These are phyloP conservation scores for Graphilbum sp. DNA, from an alignment of 2,329 filamentous ascomycete genomes.

Conservation along the genomic window DNA sequence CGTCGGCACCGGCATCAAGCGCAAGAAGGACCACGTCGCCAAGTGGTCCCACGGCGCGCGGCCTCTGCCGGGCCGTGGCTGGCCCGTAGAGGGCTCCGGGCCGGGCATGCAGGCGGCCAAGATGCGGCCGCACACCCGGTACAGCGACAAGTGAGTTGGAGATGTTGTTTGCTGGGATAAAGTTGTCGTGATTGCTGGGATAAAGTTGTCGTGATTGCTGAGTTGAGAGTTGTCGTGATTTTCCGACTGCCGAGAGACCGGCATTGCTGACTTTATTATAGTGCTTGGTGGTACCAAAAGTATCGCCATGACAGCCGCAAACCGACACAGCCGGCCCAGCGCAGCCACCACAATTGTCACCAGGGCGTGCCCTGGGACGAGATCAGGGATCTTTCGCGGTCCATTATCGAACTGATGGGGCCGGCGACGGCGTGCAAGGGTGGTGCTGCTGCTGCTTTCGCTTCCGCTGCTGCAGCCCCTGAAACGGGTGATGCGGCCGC, in stretches of 20 bases:
- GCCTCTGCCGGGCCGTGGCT: constrained; percentile 14
- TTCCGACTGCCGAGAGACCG: too few relatives aligned
- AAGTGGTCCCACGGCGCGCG: constrained; percentile 26
- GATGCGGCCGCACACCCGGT: constrained; percentile 9
- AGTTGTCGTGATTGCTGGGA: too few relatives aligned
- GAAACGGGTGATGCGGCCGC: too few relatives aligned
- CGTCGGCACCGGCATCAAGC: constrained; percentile 25
- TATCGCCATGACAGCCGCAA: too few relatives aligned
- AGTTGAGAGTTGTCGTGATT: too few relatives aligned
- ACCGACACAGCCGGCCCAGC: too few relatives aligned
- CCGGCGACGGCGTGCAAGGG: not conserved
- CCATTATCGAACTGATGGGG: constrained; percentile 17
- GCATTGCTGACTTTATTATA: too few relatives aligned
- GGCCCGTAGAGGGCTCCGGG: constrained; percentile 9
- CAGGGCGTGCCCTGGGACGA: constrained; percentile 13
- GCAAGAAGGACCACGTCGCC: constrained; percentile 22
- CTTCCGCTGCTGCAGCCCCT: too few relatives aligned
- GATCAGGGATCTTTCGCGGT: constrained; percentile 19
- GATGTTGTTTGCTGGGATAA: too few relatives aligned
- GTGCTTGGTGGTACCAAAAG: too few relatives aligned
- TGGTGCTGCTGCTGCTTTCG: too few relatives aligned
- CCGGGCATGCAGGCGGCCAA: constrained; percentile 18
- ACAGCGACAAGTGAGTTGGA: not conserved
- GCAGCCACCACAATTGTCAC: constrained; percentile 19
- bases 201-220: too few relatives aligned